Conservation (phyloP, 345 rosid species). For the Populus ilicifolia region DNA sequence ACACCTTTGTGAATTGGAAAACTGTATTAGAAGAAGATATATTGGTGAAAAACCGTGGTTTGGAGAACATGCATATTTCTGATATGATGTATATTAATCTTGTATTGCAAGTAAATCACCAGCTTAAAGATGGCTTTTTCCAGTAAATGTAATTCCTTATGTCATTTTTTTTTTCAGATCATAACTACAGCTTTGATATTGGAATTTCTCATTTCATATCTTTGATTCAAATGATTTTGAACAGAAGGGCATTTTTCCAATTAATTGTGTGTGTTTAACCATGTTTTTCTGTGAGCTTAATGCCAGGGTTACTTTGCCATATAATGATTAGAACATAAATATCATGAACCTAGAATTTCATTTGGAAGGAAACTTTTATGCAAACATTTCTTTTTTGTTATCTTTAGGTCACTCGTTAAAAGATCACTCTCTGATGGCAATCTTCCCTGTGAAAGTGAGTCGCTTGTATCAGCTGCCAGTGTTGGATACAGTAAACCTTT, state of each 20-base stretch:
- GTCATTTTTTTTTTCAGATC: neutral
- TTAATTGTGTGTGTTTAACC: neutral
- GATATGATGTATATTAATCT: neutral
- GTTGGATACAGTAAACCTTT: constrained; percentile 32
- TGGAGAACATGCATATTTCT: neutral
- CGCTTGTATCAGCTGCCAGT: constrained; percentile 29
- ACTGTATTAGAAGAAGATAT: neutral
- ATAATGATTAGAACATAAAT: neutral
- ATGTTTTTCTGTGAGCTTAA: neutral
- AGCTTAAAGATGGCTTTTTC: neutral
- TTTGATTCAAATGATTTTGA: neutral
- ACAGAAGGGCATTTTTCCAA: neutral
- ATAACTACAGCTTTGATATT: neutral
- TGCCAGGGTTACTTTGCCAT: neutral
- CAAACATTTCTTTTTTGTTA: neutral
- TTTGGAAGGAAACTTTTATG: neutral
- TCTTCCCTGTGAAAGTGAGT: constrained; percentile 45
- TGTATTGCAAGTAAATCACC: neutral
- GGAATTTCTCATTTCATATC: neutral
- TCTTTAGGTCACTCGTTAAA: constrained; percentile 53
- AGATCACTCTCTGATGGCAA: constrained; percentile 88
- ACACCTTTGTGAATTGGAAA: neutral
- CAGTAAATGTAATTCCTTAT: neutral
- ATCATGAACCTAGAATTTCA: neutral
- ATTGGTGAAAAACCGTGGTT: neutral